These are phyloP conservation scores for Epichloe elymi DNA, from an alignment of 2,329 filamentous ascomycete genomes.

Conservation along the genomic window DNA sequence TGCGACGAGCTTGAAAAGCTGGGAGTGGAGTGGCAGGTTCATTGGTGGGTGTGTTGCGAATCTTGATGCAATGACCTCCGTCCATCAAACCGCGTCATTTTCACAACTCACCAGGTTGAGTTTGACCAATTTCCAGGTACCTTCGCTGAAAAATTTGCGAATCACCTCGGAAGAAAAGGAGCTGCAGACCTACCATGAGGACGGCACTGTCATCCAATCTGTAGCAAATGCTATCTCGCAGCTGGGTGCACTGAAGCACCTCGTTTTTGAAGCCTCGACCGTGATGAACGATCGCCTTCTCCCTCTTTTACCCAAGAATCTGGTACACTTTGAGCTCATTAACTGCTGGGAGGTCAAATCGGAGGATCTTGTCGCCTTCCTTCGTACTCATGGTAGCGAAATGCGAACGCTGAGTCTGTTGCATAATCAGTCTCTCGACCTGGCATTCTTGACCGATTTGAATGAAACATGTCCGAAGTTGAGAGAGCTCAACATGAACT, in stretches of 20 bases:
- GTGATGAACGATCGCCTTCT: constrained; percentile 57
- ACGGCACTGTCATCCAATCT: constrained; percentile 28
- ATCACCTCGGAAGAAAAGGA: constrained; percentile 20
- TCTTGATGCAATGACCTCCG: constrained; percentile 32
- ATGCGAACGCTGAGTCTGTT: constrained; percentile 56
- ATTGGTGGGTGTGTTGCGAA: constrained; percentile 31
- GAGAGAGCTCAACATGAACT: constrained; percentile 59
- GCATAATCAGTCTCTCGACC: constrained; percentile 66
- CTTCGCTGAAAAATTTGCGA: constrained; percentile 29
- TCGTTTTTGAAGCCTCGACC: constrained; percentile 65
- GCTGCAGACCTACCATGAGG: constrained; percentile 21
- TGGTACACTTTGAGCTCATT: constrained; percentile 58
- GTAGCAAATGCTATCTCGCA: constrained; percentile 21
- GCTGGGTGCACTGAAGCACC: constrained; percentile 50
- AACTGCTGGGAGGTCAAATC: constrained; percentile 69
- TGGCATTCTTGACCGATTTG: constrained; percentile 60
- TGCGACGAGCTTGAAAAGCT: constrained; percentile 32
- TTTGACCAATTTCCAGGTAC: constrained; percentile 51
- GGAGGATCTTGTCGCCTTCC: constrained; percentile 49
- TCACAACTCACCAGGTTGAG: constrained; percentile 38
- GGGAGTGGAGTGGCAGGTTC: constrained; percentile 49
- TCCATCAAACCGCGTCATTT: constrained; percentile 47
- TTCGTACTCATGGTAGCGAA: constrained; percentile 52
- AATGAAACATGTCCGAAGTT: constrained; percentile 56
- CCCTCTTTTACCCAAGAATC: constrained; percentile 49